These are phyloP conservation scores for Naematelia aurantialba DNA, from an alignment of 768 basidiomycete species.

Conservation along the genomic window DNA sequence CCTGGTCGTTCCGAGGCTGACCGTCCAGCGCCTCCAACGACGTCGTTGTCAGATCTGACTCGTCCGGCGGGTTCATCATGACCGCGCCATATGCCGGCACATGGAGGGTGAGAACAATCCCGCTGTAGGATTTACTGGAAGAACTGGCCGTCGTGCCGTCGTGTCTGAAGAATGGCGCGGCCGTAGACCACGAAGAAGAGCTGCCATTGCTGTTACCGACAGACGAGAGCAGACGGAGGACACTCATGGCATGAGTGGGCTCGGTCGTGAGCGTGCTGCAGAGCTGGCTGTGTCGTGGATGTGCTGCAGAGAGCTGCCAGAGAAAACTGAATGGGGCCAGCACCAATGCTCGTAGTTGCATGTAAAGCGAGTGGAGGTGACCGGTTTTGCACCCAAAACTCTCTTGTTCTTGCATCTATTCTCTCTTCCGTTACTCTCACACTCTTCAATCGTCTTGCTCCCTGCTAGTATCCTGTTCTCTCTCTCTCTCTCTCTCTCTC, in stretches of 20 bases:
- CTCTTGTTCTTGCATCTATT: slow-evolving; percentile 3
- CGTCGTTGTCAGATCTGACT: slow-evolving; percentile 1
- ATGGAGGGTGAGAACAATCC: slow-evolving; percentile 4
- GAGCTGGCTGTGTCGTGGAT: too few relatives aligned
- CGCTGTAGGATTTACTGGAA: background rate
- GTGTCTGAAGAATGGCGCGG: background rate
- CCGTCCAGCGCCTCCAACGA: background rate
- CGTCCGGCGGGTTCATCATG: slow-evolving; percentile 6
- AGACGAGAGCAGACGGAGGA: background rate
- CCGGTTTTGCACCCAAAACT: too few relatives aligned
- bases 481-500: background rate
- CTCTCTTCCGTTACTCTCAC: slow-evolving; percentile 3
- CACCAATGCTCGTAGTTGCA: too few relatives aligned
- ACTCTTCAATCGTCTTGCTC: slow-evolving; percentile 13
- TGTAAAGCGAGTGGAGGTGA: too few relatives aligned
- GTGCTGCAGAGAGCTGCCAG: too few relatives aligned
- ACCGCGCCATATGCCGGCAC: slow-evolving; percentile 15
- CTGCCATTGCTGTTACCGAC: background rate
- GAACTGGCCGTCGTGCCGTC: background rate
- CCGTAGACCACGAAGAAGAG: background rate
- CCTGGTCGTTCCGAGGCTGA: background rate
- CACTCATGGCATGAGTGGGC: too few relatives aligned
- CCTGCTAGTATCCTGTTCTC: background rate
- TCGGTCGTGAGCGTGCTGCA: background rate
- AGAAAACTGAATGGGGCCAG: too few relatives aligned